Conservation (phyloP, 2,329 filamentous ascomycete genomes). For the Alternaria gansuensis region DNA sequence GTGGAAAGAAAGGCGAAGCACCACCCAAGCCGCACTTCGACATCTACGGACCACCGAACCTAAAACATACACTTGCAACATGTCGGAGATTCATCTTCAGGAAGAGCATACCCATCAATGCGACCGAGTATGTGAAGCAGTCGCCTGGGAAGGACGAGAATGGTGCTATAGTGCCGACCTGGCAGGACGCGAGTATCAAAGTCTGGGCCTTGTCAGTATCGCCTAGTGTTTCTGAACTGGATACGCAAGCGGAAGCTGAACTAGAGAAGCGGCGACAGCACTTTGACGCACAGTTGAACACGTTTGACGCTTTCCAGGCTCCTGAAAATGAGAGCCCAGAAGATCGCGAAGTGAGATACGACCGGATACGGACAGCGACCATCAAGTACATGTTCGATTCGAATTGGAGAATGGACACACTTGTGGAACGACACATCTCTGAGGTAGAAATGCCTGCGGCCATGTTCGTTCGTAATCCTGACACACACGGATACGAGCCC, state of each 20-base stretch:
- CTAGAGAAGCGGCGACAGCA: slow-evolving; percentile 32
- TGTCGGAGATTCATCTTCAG: slow-evolving; percentile 86
- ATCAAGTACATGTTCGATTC: slow-evolving; percentile 83
- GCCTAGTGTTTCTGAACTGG: slow-evolving; percentile 32
- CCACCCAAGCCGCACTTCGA: slow-evolving; percentile 48
- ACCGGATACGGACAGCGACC: slow-evolving; percentile 66
- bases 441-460: slow-evolving; percentile 73
- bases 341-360: slow-evolving; percentile 54
- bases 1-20: slow-evolving; percentile 24
- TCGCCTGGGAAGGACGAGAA: slow-evolving; percentile 38
- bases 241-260: slow-evolving; percentile 28
- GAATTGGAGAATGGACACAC: slow-evolving; percentile 74
- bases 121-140: slow-evolving; percentile 68
- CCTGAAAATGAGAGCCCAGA: slow-evolving; percentile 43
- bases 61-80: slow-evolving; percentile 82
- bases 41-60: slow-evolving; percentile 83
- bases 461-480: slow-evolving; percentile 71
- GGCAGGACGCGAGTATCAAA: slow-evolving; percentile 76
- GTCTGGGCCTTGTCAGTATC: slow-evolving; percentile 82
- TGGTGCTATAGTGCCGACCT: slow-evolving; percentile 67
- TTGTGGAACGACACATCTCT: slow-evolving; percentile 71
- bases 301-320: slow-evolving; percentile 44
- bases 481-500: slow-evolving; percentile 69
- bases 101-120: slow-evolving; percentile 76
- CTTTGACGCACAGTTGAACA: slow-evolving; percentile 42